A percentile compares a stretch with the other conserved stretches of the same genome.
Conservation (phyloP, 2,329 filamentous ascomycete species). For the Exophiala oligosperma region DNA sequence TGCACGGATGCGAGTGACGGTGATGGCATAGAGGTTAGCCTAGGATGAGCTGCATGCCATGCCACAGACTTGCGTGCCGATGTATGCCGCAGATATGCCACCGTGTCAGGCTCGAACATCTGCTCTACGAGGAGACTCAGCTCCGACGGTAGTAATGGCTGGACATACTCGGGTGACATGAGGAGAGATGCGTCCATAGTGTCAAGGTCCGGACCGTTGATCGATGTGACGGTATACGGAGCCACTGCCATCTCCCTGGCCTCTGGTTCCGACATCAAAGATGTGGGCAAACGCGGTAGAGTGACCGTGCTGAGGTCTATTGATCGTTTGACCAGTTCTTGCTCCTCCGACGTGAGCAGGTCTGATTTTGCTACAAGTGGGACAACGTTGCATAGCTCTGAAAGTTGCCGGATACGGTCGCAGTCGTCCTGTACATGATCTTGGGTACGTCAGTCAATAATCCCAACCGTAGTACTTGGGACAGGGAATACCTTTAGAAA, state of each 20-base stretch:
- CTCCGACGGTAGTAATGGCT: constrained; percentile 76
- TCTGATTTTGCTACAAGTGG: constrained; percentile 80
- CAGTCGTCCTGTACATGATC: constrained; percentile 65
- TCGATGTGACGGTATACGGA: constrained; percentile 77
- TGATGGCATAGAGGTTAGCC: constrained; percentile 30
- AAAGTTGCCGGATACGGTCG: constrained; percentile 69
- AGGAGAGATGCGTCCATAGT: constrained; percentile 89
- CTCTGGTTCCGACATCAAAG: constrained; percentile 1
- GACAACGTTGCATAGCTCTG: constrained; percentile 77
- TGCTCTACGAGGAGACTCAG: constrained; percentile 67
- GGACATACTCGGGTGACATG: constrained; percentile 88
- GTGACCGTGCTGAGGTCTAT: constrained; percentile 38
- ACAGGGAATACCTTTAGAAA: constrained; percentile 65
- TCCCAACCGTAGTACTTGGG: background rate
- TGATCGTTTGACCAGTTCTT: constrained; percentile 60
- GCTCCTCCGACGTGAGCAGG: constrained; percentile 59
- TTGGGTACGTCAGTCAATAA: constrained; percentile 32
- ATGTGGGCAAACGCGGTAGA: constrained; percentile 22
- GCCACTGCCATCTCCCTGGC: constrained; percentile 25
- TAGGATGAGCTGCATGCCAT: constrained; percentile 57
- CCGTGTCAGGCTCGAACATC: constrained; percentile 75
- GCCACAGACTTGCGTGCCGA: constrained; percentile 78
- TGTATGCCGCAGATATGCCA: constrained; percentile 77
- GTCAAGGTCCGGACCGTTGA: constrained; percentile 69
- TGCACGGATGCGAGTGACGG: constrained; percentile 26